Conservation (phyloP, 768 basidiomycete genomes). For the Chalciporus pseudorubinellus region DNA sequence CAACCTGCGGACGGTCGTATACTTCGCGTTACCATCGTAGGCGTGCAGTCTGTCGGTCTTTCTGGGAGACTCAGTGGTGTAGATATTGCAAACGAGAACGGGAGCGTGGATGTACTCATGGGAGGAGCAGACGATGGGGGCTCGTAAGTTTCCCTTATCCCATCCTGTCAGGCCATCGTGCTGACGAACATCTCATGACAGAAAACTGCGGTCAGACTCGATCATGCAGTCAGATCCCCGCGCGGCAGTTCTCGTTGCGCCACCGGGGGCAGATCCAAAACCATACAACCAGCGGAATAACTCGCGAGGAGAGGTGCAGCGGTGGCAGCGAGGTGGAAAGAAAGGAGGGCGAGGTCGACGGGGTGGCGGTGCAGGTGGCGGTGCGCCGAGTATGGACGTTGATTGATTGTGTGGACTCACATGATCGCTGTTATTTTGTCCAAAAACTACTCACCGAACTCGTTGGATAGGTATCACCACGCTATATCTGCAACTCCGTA, state of each 20-base stretch:
- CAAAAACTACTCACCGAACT: constrained; percentile 14
- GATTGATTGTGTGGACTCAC: constrained; percentile 16
- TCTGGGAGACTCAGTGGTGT: constrained; percentile 58
- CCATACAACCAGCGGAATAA: constrained; percentile 42
- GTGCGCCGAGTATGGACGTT: constrained; percentile 25
- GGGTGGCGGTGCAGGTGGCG: constrained; percentile 15
- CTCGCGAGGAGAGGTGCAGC: constrained; percentile 21
- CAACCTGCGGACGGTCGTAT: constrained; percentile 81
- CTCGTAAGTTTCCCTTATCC: constrained; percentile 44
- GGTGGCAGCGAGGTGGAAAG: constrained; percentile 30
- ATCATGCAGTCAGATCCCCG: constrained; percentile 59
- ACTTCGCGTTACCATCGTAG: constrained; percentile 63
- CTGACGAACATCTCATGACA: constrained; percentile 25
- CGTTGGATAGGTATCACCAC: constrained; percentile 15
- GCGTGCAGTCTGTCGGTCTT: constrained; percentile 52
- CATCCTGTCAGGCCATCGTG: not conserved
- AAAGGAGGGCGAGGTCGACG: constrained; percentile 24
- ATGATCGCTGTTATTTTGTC: not conserved
- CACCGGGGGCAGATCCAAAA: constrained; percentile 60
- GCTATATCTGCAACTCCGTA: constrained; percentile 11
- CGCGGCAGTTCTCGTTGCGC: constrained; percentile 64
- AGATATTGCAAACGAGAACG: constrained; percentile 40
- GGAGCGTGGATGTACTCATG: constrained; percentile 56
- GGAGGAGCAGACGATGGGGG: constrained; percentile 40
- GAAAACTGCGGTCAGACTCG: constrained; percentile 85